Conservation (phyloP, 106 monocot genomes). For the Triglochin maritima region DNA sequence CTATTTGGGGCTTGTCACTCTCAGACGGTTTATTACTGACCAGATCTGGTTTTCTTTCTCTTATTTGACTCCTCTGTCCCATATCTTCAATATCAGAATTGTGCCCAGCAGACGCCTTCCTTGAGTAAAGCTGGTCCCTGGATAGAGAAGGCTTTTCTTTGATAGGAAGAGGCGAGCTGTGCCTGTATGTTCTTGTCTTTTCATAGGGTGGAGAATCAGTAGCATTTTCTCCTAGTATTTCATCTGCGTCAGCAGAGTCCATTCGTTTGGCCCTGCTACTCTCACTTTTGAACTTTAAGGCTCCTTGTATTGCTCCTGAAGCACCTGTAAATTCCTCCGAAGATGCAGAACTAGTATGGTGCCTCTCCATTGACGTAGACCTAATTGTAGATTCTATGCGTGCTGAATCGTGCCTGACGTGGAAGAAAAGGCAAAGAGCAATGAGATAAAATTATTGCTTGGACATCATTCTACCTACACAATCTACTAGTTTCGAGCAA, state of each 20-base stretch:
- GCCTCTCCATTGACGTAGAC: conserved; percentile 11
- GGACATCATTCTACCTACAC: no score
- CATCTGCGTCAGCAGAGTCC: not conserved
- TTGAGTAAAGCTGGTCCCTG: conserved; percentile 1
- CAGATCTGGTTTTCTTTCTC: conserved; percentile 7
- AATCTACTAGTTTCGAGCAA: no score
- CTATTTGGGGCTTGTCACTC: conserved; percentile 16
- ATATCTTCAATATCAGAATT: conserved; percentile 8
- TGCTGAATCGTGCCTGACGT: not conserved
- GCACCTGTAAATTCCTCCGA: not conserved
- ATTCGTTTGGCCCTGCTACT: not conserved
- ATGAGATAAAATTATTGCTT: not conserved
- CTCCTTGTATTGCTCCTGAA: conserved; percentile 3
- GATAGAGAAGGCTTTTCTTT: conserved; percentile 4
- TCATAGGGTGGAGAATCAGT: conserved; percentile 1
- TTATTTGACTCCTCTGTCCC: conserved; percentile 5
- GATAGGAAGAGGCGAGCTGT: not conserved
- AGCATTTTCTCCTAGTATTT: not conserved
- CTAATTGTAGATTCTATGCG: not conserved
- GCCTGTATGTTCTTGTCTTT: conserved; percentile 4
- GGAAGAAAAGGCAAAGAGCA: not conserved
- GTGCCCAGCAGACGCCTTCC: conserved; percentile 11
- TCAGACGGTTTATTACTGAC: conserved; percentile 7
- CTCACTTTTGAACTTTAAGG: not conserved
- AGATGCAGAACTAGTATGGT: conserved; percentile 8